Evolutionary conservation across 495 filamentous ascomycete species (phyloP).

Genomic region (Sporormia fimetaria): DNA sequence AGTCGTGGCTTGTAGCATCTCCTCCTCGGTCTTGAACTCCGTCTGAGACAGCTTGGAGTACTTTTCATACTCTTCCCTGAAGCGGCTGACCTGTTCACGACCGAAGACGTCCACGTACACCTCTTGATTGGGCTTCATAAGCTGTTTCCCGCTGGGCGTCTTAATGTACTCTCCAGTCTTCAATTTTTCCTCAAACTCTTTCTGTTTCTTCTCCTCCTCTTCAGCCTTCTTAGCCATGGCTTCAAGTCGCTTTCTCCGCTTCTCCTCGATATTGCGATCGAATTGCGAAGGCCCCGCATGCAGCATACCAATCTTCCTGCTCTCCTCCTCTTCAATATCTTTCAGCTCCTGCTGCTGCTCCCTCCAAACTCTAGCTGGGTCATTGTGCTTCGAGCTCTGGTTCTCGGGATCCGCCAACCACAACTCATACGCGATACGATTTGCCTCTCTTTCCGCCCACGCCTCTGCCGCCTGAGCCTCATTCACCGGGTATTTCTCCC

Average conservation of each 20-base stretch:
- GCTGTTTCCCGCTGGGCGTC: constrained; percentile 39
- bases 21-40: constrained; percentile 9
- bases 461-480: constrained; percentile 56
- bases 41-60: constrained; percentile 4
- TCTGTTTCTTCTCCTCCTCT: constrained; percentile 35
- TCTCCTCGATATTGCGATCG: constrained; percentile 14
- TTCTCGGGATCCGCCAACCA: constrained; percentile 30
- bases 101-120: constrained; percentile 24
- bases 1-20: constrained; percentile 8
- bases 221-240: constrained; percentile 37
- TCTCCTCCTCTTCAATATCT: constrained; percentile 31
- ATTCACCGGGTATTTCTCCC: constrained; percentile 56
- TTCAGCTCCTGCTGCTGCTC: constrained; percentile 12
- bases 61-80: constrained; percentile 8
- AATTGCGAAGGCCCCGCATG: constrained; percentile 28
- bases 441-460: constrained; percentile 48
- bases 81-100: constrained; percentile 8
- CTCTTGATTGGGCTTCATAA: constrained; percentile 34
- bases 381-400: constrained; percentile 38
- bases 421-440: constrained; percentile 20
- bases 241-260: constrained; percentile 16
- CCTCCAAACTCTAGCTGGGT: constrained; percentile 9
- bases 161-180: constrained; percentile 32
- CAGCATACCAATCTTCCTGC: constrained; percentile 26
- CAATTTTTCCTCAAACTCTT: constrained; percentile 35